Base-by-base conservation (phyloP, 345 rosid species). In the Eucalyptus erythrocorys region DNA sequence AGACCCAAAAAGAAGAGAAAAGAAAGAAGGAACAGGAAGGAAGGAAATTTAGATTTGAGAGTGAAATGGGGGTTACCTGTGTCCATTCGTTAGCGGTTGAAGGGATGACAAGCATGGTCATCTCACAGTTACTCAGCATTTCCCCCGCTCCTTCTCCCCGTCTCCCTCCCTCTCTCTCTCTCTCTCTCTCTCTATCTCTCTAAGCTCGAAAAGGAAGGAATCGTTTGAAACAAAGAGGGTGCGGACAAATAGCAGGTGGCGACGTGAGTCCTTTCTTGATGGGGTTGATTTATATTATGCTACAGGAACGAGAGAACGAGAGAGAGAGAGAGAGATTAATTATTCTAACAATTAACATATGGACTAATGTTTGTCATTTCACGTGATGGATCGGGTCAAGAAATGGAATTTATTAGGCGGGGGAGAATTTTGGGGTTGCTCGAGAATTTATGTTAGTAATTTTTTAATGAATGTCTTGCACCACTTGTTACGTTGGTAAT, bases 181-280 rank as follows among this genome's bases (percentile, higher is more conserved):
- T 48, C 88, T 89, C 85, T 87, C 91, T 90, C 42, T 34, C 76
- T 17, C 45, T 19, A 45, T 76, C 26, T 76, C 84, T 76, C 84
- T 76, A 19, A 37, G 37, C 45, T 40, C 47, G 84, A 11, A 40
- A 89, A 87, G 91, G 95, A 85, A 71, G 86, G 87, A 93, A 92
- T 94, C 92, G 89, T 92, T 93, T 90, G 92, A 95, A 92, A 79
- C 99, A 92, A 92, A 91, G 94, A 92, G 94, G 90, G 92, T 93
- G 91, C 91, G 90, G 95, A 95, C 98, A 94, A 94, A 90, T 89
- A 93, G 94, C 93, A 93, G 95, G 95, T 94, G 95, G 94, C 93
- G 93, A 92, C 93, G 89, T 86, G 92, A 90, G 93, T 90, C 93
- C 89, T 88, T 90, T 37, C 89, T 93, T 91, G 89, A 88, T 82